phyloP scores from a whole-genome alignment of 2,329 filamentous ascomycete genomes.

The Monosporascus sp. region DNA sequence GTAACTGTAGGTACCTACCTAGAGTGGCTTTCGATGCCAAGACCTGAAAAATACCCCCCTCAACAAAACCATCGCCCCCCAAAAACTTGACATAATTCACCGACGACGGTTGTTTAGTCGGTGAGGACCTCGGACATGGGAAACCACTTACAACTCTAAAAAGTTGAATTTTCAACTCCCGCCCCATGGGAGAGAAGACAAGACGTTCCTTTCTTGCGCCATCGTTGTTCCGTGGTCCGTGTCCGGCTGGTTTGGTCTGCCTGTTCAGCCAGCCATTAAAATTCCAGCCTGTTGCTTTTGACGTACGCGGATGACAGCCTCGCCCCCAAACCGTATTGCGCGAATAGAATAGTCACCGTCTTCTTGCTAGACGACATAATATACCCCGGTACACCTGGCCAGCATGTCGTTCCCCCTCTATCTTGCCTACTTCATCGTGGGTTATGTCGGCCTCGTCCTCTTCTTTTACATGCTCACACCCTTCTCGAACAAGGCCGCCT shows the following conservation, averaged over 20 bases:
- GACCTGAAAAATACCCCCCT: neutral
- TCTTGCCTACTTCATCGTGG: constrained; percentile 40
- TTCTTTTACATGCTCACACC: constrained; percentile 59
- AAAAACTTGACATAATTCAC: neutral
- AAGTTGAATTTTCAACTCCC: too few relatives aligned
- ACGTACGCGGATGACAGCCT: too few relatives aligned
- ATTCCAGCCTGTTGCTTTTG: too few relatives aligned
- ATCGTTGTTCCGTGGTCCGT: too few relatives aligned
- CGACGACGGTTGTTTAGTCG: neutral
- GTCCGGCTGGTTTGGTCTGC: too few relatives aligned
- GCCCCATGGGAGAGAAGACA: too few relatives aligned
- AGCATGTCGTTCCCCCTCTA: constrained; percentile 24
- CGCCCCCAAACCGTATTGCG: neutral
- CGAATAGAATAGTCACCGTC: neutral
- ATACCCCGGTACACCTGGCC: neutral
- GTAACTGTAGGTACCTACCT: neutral
- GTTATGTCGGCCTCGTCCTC: constrained; percentile 46
- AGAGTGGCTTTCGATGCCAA: neutral
- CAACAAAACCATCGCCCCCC: neutral
- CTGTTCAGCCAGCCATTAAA: too few relatives aligned
- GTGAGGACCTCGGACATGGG: neutral
- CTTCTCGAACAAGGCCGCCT: constrained; percentile 54
- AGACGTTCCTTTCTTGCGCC: too few relatives aligned
- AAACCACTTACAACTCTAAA: neutral
- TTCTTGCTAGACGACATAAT: neutral